Evolutionary conservation across 768 basidiomycete genomes (phyloP).

Genomic region (Auriscalpium microsporum): DNA sequence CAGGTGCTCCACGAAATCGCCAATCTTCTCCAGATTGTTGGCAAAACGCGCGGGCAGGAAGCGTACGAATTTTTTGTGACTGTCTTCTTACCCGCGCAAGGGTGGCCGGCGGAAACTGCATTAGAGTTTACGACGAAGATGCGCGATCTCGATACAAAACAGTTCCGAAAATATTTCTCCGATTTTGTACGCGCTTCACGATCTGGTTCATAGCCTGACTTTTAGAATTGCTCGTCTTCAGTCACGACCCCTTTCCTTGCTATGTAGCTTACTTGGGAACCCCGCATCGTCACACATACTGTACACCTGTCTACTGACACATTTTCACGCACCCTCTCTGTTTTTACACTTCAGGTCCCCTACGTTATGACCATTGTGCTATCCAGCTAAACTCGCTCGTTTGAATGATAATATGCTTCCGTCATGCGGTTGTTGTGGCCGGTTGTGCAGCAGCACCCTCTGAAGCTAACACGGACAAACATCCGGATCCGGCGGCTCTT

Average conservation of each 20-base stretch:
- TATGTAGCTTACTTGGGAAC: too few species aligned
- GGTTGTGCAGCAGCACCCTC: conserved; percentile 27
- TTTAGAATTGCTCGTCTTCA: neutral
- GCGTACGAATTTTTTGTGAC: conserved; percentile 71
- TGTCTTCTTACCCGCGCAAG: conserved; percentile 80
- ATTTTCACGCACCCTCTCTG: too few species aligned
- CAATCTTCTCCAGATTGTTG: conserved; percentile 70
- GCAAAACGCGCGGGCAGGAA: conserved; percentile 72
- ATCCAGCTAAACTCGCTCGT: too few species aligned
- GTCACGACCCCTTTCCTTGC: too few species aligned
- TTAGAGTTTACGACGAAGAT: conserved; percentile 72
- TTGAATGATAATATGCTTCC: too few species aligned
- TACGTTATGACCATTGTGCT: too few species aligned
- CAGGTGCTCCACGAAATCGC: conserved; percentile 90
- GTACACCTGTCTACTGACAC: too few species aligned
- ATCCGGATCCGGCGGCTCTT: conserved; percentile 7
- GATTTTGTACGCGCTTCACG: conserved; percentile 75
- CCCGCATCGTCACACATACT: too few species aligned
- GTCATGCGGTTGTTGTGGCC: neutral
- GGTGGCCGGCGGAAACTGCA: conserved; percentile 74
- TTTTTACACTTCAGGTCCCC: too few species aligned
- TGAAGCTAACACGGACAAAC: conserved; percentile 26
- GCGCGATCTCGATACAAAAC: conserved; percentile 63
- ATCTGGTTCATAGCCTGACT: conserved; percentile 16
- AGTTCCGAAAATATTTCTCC: conserved; percentile 80